Evolutionary conservation across 805 yeast genomes (phyloP), one percentile per base, ranked within the genome.

Genomic region (Peterozyma xylosa): DNA sequence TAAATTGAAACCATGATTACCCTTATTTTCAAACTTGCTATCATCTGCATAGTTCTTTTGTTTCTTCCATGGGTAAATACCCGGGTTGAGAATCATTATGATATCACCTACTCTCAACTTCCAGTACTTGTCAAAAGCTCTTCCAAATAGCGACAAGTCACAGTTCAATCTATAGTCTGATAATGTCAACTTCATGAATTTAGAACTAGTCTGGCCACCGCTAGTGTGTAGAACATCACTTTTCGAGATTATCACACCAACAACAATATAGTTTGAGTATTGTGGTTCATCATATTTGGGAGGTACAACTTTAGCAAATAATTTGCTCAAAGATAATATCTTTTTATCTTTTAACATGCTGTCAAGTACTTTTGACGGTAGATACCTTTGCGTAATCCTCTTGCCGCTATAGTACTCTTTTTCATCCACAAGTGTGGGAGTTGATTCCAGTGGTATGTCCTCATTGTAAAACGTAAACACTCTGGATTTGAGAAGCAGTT

Each of bases 11-110:
- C 58, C 57, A 7, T 21, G 27, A 21, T 21, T 21, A 5, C 27
- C 27, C 7, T 21, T 21, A n/a, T 47, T 45, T 5, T 40, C 37
- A 16, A 27, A 33, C 11, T 59, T 59, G 7, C 50, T 45, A 11
- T 68, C 63, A 7, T 50, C 45, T 14, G 45, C 38, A 39, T 49
- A 57, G 33, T 57, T 60, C 47, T 53, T 56, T 21, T 21, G 27
- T 42, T 35, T 48, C 18, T 39, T 16, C 62, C 63, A 57, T 14
- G 70, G 63, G 52, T 67, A 75, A 6, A 88, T 66, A 1, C 64
- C 65, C 0, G 99, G 97, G 54, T 90, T 91, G 42, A 90, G 59
- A 1, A 91, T 56, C 0, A 83, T 84, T 10, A 90, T 60, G 0
- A 90, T 61, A 47, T 85, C 88, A 0, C 98, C 97, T 1, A 78